phyloP scores from a whole-genome alignment of 352 stramenopile genomes.

The Pythium rhizo-oryzae region DNA sequence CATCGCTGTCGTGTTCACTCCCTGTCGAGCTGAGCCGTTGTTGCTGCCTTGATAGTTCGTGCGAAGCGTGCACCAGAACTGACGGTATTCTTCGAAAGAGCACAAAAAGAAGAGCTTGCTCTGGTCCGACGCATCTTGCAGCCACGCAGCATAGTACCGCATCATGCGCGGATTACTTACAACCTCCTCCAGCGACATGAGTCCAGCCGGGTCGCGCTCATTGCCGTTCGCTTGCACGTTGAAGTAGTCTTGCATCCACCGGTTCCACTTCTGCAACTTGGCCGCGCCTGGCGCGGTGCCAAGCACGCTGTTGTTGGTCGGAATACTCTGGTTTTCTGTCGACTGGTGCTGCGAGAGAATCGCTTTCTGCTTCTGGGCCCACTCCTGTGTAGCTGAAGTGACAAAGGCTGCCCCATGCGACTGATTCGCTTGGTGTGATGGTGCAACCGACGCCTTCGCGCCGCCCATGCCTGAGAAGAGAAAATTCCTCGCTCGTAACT shows the following conservation, averaged over 20 bases:
- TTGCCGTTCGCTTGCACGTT: slow-evolving; percentile 27
- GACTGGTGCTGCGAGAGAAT: slow-evolving; percentile 60
- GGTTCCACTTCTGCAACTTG: slow-evolving; percentile 81
- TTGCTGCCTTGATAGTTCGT: slow-evolving; percentile 30
- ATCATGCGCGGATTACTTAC: slow-evolving; percentile 49
- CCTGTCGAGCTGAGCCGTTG: slow-evolving; percentile 13
- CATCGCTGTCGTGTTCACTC: slow-evolving; percentile 33
- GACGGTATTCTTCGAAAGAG: slow-evolving; percentile 47
- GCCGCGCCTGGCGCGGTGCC: slow-evolving; percentile 41
- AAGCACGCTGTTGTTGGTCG: slow-evolving; percentile 26
- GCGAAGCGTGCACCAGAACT: slow-evolving; percentile 39
- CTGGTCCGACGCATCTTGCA: slow-evolving; percentile 35
- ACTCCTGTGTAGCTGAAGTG: slow-evolving; percentile 61
- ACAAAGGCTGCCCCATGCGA: slow-evolving; percentile 27
- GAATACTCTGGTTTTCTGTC: slow-evolving; percentile 11
- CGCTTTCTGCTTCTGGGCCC: slow-evolving; percentile 76
- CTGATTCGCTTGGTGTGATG: slow-evolving; percentile 12
- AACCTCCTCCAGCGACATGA: slow-evolving; percentile 45
- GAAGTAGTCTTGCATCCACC: slow-evolving; percentile 41
- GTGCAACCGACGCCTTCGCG: slow-evolving; percentile 11
- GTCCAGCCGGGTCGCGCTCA: slow-evolving; percentile 22
- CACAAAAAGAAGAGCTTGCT: slow-evolving; percentile 53
- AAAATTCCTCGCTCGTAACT: slow-evolving; percentile 82
- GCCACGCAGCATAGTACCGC: slow-evolving; percentile 50
- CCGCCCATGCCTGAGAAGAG: slow-evolving; percentile 49